Conservation (phyloP, 164 flowering plant genomes). For the Euptelea pleiosperma region DNA sequence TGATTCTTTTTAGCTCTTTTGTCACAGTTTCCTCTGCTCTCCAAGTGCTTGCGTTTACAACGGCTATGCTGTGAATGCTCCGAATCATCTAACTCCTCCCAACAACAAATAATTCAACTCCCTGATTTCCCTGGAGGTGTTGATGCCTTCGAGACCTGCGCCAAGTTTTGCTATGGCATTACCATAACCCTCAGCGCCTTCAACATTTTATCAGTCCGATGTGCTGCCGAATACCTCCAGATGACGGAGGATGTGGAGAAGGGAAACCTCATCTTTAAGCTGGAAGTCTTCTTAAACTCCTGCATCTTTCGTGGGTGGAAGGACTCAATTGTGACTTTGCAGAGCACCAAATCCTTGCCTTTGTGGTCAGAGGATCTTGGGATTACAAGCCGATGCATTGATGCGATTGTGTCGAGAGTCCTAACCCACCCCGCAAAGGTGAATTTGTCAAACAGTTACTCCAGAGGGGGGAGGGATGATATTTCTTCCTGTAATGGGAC, state of each 20-base stretch:
- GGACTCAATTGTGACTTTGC: conserved; percentile 68
- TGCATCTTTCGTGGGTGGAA: conserved; percentile 94
- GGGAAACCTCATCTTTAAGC: conserved; percentile 77
- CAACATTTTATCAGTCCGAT: conserved; percentile 73
- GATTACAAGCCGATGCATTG: conserved; percentile 79
- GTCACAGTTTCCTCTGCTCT: conserved; percentile 84
- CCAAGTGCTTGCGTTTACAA: conserved; percentile 73
- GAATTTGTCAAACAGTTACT: conserved; percentile 52
- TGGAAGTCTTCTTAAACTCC: conserved; percentile 80
- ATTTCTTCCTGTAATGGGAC: conserved; percentile 48
- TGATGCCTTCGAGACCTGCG: conserved; percentile 92
- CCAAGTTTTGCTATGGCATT: conserved; percentile 95
- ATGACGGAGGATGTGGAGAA: conserved; percentile 96
- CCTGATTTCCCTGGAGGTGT: conserved; percentile 84
- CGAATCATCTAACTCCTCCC: conserved; percentile 52
- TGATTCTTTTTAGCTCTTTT: conserved; percentile 10
- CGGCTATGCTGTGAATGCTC: conserved; percentile 59
- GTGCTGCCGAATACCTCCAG: conserved; percentile 88
- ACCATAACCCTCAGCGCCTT: conserved; percentile 84
- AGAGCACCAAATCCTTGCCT: conserved; percentile 63
- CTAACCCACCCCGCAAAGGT: conserved; percentile 49
- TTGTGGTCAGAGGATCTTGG: conserved; percentile 75
- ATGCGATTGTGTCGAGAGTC: conserved; percentile 59
- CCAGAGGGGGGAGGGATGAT: conserved; percentile 55
- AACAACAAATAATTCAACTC: conserved; percentile 56